Percentiles rank a stretch among this genome's conserved stretches.
These are phyloP conservation scores for Exophiala sp. DNA, from an alignment of 2,329 filamentous ascomycete species.

Conservation along the genomic window DNA sequence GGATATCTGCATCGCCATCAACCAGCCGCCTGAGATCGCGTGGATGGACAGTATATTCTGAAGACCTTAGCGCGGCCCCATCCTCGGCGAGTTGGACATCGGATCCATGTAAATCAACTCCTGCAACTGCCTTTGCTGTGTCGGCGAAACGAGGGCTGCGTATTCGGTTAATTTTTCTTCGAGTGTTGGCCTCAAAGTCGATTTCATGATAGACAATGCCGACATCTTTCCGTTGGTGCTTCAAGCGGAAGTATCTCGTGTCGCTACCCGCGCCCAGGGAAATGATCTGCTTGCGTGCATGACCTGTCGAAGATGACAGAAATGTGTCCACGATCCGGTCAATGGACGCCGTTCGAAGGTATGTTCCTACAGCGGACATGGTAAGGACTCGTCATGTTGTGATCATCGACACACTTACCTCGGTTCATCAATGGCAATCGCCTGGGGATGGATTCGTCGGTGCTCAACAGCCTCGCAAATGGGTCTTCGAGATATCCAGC, in stretches of 20 bases:
- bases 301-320: conserved; percentile 30
- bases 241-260: conserved; percentile 73
- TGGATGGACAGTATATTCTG: conserved; percentile 52
- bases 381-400: background rate
- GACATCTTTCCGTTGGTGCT: conserved; percentile 33
- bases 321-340: conserved; percentile 72
- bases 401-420: conserved; percentile 50
- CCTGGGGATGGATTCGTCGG: conserved; percentile 47
- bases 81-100: conserved; percentile 33
- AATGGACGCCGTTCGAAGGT: conserved; percentile 77
- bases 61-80: conserved; percentile 42
- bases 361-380: conserved; percentile 61
- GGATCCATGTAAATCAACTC: conserved; percentile 32
- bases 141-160: conserved; percentile 27
- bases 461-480: conserved; percentile 53
- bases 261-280: conserved; percentile 92
- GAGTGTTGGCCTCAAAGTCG: conserved; percentile 73
- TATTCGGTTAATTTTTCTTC: conserved; percentile 52
- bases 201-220: conserved; percentile 78
- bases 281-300: conserved; percentile 62
- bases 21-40: conserved; percentile 63
- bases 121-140: conserved; percentile 32
- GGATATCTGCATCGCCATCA: conserved; percentile 26
- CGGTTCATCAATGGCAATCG: conserved; percentile 89
- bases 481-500: conserved; percentile 77